phyloP scores from a whole-genome alignment of 495 filamentous ascomycete genomes.

The Penicillium steckii region DNA sequence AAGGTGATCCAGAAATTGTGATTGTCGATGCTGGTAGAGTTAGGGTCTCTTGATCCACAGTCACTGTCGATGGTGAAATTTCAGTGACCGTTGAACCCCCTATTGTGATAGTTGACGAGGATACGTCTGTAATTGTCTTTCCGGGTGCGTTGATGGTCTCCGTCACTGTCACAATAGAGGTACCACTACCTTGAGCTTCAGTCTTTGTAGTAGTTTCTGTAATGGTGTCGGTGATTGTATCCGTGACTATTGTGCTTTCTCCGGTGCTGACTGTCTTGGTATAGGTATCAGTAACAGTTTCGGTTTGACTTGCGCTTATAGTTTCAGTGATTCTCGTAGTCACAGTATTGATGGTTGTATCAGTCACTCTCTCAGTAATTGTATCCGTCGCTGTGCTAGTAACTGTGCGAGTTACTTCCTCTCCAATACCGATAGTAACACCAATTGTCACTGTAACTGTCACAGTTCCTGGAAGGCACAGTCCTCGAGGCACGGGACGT shows the following conservation, averaged over 20 bases:
- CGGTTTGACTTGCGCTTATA: neutral
- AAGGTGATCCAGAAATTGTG: neutral
- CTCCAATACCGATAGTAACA: conserved; percentile 10
- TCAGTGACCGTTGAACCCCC: too few species aligned
- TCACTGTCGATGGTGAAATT: too few species aligned
- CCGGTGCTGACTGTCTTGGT: neutral
- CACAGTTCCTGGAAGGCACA: neutral
- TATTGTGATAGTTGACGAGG: too few species aligned
- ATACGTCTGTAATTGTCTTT: neutral
- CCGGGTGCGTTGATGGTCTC: neutral
- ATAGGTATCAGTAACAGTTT: neutral
- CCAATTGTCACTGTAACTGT: conserved; percentile 11
- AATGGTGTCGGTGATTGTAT: neutral
- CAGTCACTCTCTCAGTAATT: conserved; percentile 4
- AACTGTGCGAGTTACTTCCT: conserved; percentile 1
- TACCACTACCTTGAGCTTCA: neutral
- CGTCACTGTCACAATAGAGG: neutral
- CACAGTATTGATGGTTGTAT: conserved; percentile 5
- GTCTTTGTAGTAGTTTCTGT: neutral
- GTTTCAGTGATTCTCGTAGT: conserved; percentile 8
- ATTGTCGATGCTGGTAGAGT: too few species aligned
- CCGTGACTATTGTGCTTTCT: neutral
- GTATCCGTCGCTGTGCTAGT: conserved; percentile 9
- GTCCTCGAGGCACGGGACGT: neutral
- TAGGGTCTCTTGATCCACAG: too few species aligned